Conservation (phyloP, 768 basidiomycete species). For the Rhizopogon roseolus region DNA sequence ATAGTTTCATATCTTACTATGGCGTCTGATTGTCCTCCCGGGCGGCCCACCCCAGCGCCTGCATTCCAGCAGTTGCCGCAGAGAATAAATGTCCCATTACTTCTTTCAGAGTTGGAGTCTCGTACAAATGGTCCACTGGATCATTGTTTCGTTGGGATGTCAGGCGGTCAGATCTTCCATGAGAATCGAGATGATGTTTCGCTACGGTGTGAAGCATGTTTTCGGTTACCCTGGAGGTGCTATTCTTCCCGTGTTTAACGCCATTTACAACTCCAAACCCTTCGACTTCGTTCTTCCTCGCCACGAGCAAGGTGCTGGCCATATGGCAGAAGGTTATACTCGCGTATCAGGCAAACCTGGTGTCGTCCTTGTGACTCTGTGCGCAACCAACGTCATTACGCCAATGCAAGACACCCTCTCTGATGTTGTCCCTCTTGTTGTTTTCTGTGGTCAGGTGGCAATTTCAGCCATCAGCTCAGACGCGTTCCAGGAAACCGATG, state of each 20-base stretch:
- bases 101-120: constrained; percentile 28
- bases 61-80: constrained; percentile 46
- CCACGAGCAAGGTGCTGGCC: constrained; percentile 97
- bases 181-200: constrained; percentile 99
- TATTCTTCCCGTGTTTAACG: constrained; percentile 99
- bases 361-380: constrained; percentile 96
- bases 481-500: constrained; percentile 97
- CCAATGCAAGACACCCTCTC: constrained; percentile 97
- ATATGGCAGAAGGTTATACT: constrained; percentile 99
- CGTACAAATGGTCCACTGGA: constrained; percentile 54
- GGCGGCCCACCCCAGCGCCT: constrained; percentile 60
- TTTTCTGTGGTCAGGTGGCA: constrained; percentile 97
- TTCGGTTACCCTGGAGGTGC: constrained; percentile 99
- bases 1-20: constrained; percentile 1
- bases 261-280: constrained; percentile 93
- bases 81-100: constrained; percentile 32
- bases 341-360: constrained; percentile 97
- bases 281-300: constrained; percentile 95
- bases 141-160: constrained; percentile 87
- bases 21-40: constrained; percentile 20
- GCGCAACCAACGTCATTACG: constrained; percentile 96
- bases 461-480: constrained; percentile 99
- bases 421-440: constrained; percentile 91
- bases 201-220: constrained; percentile 92
- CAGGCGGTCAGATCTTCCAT: constrained; percentile 97